Evolutionary conservation across 2,329 filamentous ascomycete species (phyloP), one percentile per base, ranked within the genome.

Genomic region (Neoarthrinium moseri): DNA sequence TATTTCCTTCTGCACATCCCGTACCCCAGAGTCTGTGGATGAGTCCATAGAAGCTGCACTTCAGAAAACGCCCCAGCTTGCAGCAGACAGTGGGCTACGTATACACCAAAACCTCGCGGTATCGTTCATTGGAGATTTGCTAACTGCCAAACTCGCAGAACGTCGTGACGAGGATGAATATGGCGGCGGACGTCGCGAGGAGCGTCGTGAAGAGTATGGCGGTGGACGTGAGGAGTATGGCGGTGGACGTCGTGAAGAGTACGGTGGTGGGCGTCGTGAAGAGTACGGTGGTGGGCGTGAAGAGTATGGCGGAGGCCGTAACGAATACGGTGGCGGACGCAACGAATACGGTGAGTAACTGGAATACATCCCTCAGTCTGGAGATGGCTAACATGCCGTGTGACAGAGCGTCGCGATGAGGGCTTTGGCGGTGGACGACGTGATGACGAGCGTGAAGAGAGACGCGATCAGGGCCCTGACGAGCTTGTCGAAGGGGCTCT

Each of bases 151-250:
- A n/a, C n/a, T n/a, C n/a, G 26, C 8, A 29, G 20, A 36, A 13
- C 22, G 34, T n/a, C 24, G 30, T 11, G 13, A 43, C 8, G 42
- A 56, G 30, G 51, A 54, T 33, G 46, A 52, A 15, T 52, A 52
- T 40, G 50, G 52, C n/a, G 61, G 53, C 33, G 58, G 59, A 24
- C n/a, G 51, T 48, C 49, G 62, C 10, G 52, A 59, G 10, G 58
- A 51, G 15, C 45, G 59, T n/a, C 54, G 56, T 11, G 46, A 57
- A 23, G 48, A 56, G 22, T 52, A 50, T 13, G 48, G 45, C 46
- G 22, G 39, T 20, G 26, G 50, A 39, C 32, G 54, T 41, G 51
- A 54, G 11, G 55, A 56, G 41, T 52, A 51, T 23, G 18, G 17
- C 41, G 49, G 26, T 18, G 47, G 42, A 4, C 42, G 53, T n/a